These are phyloP conservation scores for Lactarius hatsudake DNA, from an alignment of 768 basidiomycete species.

Conservation along the genomic window DNA sequence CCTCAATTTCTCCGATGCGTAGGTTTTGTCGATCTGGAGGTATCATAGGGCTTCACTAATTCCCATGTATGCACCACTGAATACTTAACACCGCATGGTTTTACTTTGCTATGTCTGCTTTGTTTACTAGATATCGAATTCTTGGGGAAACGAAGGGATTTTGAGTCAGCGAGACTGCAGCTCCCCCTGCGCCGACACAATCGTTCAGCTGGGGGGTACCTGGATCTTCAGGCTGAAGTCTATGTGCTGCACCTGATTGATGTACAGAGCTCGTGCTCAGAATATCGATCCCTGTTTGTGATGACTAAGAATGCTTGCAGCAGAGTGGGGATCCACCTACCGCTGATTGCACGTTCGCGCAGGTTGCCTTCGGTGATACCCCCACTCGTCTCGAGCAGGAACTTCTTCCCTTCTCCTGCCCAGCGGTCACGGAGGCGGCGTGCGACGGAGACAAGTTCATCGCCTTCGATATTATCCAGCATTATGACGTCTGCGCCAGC, in stretches of 20 bases:
- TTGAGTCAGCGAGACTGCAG: not conserved
- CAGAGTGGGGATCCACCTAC: conserved; percentile 42
- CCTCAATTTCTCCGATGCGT: too few relatives aligned
- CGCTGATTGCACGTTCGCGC: conserved; percentile 74
- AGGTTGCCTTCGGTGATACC: conserved; percentile 90
- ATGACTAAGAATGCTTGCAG: not conserved
- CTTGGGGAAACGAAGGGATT: not conserved
- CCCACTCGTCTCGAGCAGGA: conserved; percentile 91
- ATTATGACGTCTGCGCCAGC: conserved; percentile 95
- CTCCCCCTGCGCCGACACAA: not conserved
- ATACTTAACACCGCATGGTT: too few relatives aligned
- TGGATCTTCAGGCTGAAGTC: conserved; percentile 98
- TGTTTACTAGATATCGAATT: not conserved
- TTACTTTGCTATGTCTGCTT: not conserved
- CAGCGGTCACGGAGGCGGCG: conserved; percentile 73
- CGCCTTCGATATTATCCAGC: conserved; percentile 91
- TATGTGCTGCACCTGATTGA: conserved; percentile 88
- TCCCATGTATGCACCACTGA: too few relatives aligned
- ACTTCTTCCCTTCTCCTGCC: conserved; percentile 69
- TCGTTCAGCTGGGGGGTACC: conserved; percentile 34
- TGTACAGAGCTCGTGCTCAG: conserved; percentile 88
- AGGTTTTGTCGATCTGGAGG: too few relatives aligned
- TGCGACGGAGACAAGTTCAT: conserved; percentile 64
- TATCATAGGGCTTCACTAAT: too few relatives aligned
- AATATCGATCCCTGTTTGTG: conserved; percentile 81